Evolutionary conservation across 345 rosid species (phyloP).

Genomic region (Melaleuca alternifolia): DNA sequence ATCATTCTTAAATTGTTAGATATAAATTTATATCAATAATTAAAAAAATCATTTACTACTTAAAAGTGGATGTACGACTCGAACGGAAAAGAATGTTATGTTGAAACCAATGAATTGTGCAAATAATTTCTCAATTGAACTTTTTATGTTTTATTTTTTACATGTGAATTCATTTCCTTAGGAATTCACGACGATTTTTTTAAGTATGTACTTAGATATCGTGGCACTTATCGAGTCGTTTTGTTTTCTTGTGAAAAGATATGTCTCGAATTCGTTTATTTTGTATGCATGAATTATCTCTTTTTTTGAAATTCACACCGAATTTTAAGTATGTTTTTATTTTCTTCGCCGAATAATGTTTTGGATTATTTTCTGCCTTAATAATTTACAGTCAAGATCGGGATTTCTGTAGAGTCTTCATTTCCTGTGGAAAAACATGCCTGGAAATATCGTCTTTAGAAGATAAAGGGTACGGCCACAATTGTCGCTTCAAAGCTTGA

Average conservation of each 20-base stretch:
- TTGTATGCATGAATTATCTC: neutral
- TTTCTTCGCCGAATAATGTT: neutral
- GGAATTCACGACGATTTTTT: neutral
- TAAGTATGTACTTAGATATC: neutral
- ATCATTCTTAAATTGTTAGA: neutral
- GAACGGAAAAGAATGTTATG: neutral
- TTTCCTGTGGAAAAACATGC: neutral
- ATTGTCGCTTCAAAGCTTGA: neutral
- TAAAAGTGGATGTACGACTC: neutral
- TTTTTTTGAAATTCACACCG: rapidly evolving
- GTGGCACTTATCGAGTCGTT: neutral
- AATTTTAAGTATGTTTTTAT: neutral
- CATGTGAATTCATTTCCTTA: neutral
- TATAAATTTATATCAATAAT: neutral
- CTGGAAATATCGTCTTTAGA: neutral
- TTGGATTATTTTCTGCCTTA: neutral
- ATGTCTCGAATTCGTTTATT: neutral
- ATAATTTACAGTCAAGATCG: neutral
- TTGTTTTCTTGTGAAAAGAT: neutral
- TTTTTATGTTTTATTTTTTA: neutral
- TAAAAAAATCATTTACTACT: no score
- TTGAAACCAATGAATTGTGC: neutral
- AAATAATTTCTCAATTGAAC: neutral
- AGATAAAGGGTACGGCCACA: neutral
- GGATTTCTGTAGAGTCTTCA: neutral